phyloP scores from a whole-genome alignment of 139 green algal species.

The Chlamydomonas schloesseri region DNA sequence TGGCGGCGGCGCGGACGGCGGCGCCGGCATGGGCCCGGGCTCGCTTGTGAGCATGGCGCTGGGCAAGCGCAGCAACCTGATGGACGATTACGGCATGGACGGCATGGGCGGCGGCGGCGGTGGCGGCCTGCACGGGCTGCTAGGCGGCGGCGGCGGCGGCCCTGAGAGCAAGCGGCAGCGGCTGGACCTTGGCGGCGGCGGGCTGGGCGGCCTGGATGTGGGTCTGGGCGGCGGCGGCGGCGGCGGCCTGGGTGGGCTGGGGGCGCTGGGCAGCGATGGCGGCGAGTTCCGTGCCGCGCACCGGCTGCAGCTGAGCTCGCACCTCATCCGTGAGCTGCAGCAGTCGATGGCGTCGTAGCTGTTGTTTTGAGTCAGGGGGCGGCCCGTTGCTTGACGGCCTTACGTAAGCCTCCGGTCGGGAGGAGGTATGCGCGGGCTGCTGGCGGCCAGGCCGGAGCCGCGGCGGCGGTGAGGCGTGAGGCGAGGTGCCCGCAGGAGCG shows the following conservation, averaged over 20 bases:
- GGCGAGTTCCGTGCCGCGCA: constrained; percentile 1
- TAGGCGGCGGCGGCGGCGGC: not conserved
- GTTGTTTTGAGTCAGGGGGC: no score
- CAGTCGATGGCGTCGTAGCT: not conserved
- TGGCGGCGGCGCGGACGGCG: not conserved
- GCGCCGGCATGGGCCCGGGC: not conserved
- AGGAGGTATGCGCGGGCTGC: no score
- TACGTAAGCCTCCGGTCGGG: no score
- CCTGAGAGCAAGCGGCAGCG: not conserved
- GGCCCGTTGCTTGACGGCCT: no score
- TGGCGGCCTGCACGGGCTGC: not conserved
- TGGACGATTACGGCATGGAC: not conserved
- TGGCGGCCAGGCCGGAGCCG: no score
- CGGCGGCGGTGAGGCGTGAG: no score
- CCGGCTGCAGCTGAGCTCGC: not conserved
- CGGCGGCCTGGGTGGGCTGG: not conserved
- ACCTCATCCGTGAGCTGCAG: not conserved
- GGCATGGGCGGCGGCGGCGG: not conserved
- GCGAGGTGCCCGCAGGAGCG: no score
- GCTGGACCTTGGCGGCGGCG: not conserved
- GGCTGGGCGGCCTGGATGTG: not conserved
- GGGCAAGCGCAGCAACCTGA: not conserved
- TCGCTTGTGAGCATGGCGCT: not conserved
- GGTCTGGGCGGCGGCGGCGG: not conserved
- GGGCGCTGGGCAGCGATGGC: no score